A percentile compares a stretch with the other conserved stretches of the same genome.
These are phyloP conservation scores for Nymphaea colorata DNA, from an alignment of 164 flowering plant genomes.

Conservation along the genomic window DNA sequence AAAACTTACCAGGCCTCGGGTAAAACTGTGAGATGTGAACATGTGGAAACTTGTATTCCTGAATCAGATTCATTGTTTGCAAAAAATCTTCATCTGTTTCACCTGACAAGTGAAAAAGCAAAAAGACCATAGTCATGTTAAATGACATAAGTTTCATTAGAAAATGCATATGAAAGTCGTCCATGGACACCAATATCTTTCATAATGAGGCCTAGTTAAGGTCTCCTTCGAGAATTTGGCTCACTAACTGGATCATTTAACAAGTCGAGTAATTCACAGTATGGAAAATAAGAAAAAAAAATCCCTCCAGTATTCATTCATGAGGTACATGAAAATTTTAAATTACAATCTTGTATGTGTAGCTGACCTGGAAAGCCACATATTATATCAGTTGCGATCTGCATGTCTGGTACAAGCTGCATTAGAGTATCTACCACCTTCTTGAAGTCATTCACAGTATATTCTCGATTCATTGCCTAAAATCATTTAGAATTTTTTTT, in stretches of 20 bases:
- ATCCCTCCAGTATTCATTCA: too few relatives aligned
- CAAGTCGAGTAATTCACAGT: too few relatives aligned
- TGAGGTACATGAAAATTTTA: too few relatives aligned
- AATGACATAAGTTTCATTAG: too few relatives aligned
- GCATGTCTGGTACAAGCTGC: slow-evolving; percentile 96
- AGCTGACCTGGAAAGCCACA: slow-evolving; percentile 98
- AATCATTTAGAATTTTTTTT: slow-evolving; percentile 1
- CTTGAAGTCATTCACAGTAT: slow-evolving; percentile 83
- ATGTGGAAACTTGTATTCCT: slow-evolving; percentile 81
- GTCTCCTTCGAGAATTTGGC: too few relatives aligned
- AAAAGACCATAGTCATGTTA: too few relatives aligned
- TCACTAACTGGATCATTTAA: too few relatives aligned
- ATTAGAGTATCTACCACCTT: slow-evolving; percentile 83
- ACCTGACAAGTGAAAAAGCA: slow-evolving; percentile 35
- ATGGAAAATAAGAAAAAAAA: too few relatives aligned
- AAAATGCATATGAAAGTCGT: too few relatives aligned
- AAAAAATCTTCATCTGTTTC: slow-evolving; percentile 96
- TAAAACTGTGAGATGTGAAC: slow-evolving; percentile 98
- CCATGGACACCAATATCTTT: too few relatives aligned
- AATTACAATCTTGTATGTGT: not conserved
- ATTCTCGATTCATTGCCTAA: slow-evolving; percentile 99
- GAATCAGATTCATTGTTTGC: slow-evolving; percentile 55
- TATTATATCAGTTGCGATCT: slow-evolving; percentile 97
- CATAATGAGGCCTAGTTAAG: too few relatives aligned
- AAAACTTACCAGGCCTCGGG: slow-evolving; percentile 78